Evolutionary conservation across 805 yeast genomes (phyloP).

Genomic region (Saturnispora sanitii): DNA sequence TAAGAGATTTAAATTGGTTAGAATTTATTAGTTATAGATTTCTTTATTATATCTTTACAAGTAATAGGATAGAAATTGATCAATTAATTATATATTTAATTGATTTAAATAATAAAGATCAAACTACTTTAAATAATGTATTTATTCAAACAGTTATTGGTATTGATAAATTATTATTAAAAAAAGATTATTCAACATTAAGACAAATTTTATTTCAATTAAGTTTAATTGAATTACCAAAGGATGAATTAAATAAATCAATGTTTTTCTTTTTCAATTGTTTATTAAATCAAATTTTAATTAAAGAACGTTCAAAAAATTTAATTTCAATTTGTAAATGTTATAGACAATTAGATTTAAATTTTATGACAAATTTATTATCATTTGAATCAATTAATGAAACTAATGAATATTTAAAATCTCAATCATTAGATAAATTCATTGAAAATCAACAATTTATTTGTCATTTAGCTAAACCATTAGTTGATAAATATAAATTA

Average conservation of each 20-base stretch:
- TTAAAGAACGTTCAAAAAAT: conserved; percentile 48
- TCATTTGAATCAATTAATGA: conserved; percentile 28
- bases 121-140: conserved; percentile 13
- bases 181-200: conserved; percentile 38
- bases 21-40: conserved; percentile 71
- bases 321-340: conserved; percentile 46
- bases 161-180: conserved; percentile 26
- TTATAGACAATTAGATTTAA: conserved; percentile 37
- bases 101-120: conserved; percentile 8
- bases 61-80: conserved; percentile 47
- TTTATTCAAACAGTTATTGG: conserved; percentile 27
- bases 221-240: not conserved
- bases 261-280: conserved; percentile 3
- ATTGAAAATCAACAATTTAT: conserved; percentile 20
- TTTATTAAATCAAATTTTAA: conserved; percentile 33
- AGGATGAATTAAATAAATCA: conserved; percentile 5
- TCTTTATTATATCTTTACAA: conserved; percentile 66
- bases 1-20: conserved; percentile 27
- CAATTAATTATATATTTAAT: conserved; percentile 28
- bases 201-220: not conserved
- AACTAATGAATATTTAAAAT: conserved; percentile 34
- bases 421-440: conserved; percentile 29
- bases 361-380: conserved; percentile 14
- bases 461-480: conserved; percentile 18
- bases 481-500: no score